Base-by-base conservation (phyloP, 192 early-diverging fungal species). In the Dimargaris cristalligena region DNA sequence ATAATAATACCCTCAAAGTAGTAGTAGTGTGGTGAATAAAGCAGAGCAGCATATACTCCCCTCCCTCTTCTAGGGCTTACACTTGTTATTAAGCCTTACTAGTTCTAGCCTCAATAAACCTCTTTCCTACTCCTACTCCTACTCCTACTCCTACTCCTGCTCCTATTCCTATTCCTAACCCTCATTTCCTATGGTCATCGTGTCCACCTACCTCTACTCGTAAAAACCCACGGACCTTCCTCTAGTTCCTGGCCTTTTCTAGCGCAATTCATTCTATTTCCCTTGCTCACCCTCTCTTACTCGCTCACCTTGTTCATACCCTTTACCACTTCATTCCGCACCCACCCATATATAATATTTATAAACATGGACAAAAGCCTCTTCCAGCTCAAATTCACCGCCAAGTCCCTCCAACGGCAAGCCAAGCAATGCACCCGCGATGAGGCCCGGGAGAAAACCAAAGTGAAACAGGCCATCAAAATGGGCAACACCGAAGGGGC, bases 401-500 rank as follows among this genome's bases (percentile, higher is more conserved):
- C 91, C 35, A 98, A 94, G 69, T 82, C 83, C 68, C 74, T 98
- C 66, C 77, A 82, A 49, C 77, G 85, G 55, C 81, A 92, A 62
- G 76, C 92, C 22, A 92, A 90, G 65, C 82, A 84, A 66, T 85
- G 83, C 55, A 67, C 71, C 44, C 96, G 94, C 70, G 92, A 93
- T 68, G 90, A 91, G 65, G 71, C 60, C 25, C 60, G 69, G 18
- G 92, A 96, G 62, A 87, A 85, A 61, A 63, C 66, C 44, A 91
- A 91, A 67, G 65, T 98, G 23, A 98, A 98, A 65, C 92, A 90
- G 77, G 93, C 92, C 16, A 91, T 99, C 60, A 86, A 92, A 73
- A 80, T 86, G 69, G 85, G 86, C 34, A 91, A 97, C 65, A 82
- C 78, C 69, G 96, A 95, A 66, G 87, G 89, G 8, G 93, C 96